These are phyloP conservation scores for Phytophthora aleatoria DNA, from an alignment of 352 stramenopile species.

Conservation along the genomic window DNA sequence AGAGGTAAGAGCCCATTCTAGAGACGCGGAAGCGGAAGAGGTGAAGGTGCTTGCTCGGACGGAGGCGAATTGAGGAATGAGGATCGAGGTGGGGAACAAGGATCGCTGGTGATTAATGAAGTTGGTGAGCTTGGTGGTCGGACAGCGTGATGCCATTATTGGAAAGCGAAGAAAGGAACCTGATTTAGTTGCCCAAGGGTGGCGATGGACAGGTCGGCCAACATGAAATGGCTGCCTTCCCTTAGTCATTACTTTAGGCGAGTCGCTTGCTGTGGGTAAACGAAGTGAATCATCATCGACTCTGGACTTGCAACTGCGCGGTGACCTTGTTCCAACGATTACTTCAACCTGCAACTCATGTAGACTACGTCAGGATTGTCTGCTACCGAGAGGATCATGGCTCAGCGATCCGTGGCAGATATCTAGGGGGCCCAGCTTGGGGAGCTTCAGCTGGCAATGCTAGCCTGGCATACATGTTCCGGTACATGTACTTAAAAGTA, in stretches of 20 bases:
- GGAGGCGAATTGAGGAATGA: slow-evolving; percentile 25
- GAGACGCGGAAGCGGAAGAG: background rate
- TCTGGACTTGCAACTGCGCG: slow-evolving; percentile 9
- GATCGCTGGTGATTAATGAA: background rate
- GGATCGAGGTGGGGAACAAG: background rate
- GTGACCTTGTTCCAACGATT: background rate
- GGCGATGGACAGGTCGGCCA: slow-evolving; percentile 4
- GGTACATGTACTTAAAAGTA: no score
- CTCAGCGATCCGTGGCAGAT: background rate
- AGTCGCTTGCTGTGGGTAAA: slow-evolving; percentile 3
- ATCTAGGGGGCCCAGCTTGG: no score
- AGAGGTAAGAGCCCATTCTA: slow-evolving; percentile 52
- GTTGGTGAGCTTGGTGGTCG: background rate
- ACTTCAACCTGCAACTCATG: slow-evolving; percentile 3
- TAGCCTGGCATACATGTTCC: no score
- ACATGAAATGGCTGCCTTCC: slow-evolving; percentile 1
- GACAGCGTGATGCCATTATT: slow-evolving; percentile 8
- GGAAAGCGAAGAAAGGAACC: background rate
- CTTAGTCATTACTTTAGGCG: slow-evolving; percentile 9
- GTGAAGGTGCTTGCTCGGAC: slow-evolving; percentile 7
- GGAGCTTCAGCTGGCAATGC: no score
- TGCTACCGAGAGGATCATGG: background rate
- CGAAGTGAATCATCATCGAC: slow-evolving; percentile 18
- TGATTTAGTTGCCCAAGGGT: slow-evolving; percentile 3
- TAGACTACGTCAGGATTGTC: background rate